A percentile compares a stretch with the other conserved stretches of the same genome.
Evolutionary conservation across 176 grass and related monocot species (phyloP).

Genomic region (Thalia dealbata): DNA sequence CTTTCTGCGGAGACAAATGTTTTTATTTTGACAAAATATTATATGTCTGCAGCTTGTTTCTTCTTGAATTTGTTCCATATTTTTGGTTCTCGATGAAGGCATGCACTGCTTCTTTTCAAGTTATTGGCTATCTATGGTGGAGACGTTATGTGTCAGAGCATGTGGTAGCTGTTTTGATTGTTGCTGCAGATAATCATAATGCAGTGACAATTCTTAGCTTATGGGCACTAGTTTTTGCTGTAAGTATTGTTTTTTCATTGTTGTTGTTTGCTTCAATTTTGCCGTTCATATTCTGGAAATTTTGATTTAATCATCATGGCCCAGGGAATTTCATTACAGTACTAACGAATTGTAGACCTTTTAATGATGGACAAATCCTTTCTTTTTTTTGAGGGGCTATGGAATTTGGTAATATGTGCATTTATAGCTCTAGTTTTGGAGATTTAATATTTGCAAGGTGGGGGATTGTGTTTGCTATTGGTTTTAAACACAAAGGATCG

Average conservation of each 20-base stretch:
- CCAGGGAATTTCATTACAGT: no score
- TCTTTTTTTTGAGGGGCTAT: no score
- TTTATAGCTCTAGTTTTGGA: no score
- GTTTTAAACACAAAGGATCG: no score
- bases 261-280: constrained; percentile 20
- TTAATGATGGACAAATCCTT: no score
- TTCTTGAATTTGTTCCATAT: not conserved
- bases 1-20: no score
- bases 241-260: constrained; percentile 33
- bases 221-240: constrained; percentile 74
- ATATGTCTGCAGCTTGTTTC: not conserved
- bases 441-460: no score
- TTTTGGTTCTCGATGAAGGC: not conserved
- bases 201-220: constrained; percentile 69
- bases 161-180: not conserved
- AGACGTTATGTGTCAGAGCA: not conserved
- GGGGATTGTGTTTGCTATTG: no score
- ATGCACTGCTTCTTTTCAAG: not conserved
- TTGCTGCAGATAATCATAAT: constrained; percentile 87
- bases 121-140: not conserved
- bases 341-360: no score
- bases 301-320: not conserved
- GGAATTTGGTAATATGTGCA: no score
- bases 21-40: no score
- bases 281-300: not conserved